Evolutionary conservation across 2,329 filamentous ascomycete genomes (phyloP).

Genomic region (Mycosphaerella sp.): DNA sequence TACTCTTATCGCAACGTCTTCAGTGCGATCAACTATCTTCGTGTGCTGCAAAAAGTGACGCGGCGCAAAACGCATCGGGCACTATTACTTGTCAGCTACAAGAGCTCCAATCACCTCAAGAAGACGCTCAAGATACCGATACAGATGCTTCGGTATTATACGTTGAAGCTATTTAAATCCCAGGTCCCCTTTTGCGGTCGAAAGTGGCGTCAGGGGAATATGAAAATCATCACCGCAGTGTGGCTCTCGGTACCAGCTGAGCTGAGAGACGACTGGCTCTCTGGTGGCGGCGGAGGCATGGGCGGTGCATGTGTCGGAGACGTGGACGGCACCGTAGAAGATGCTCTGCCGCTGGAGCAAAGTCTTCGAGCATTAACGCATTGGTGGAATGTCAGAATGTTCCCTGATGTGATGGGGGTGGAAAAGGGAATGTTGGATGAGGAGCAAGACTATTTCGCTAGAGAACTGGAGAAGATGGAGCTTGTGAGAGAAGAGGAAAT

Average conservation of each 20-base stretch:
- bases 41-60: conserved; percentile 95
- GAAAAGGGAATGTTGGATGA: conserved; percentile 36
- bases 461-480: conserved; percentile 48
- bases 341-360: conserved; percentile 86
- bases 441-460: conserved; percentile 45
- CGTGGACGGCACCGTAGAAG: conserved; percentile 88
- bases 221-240: conserved; percentile 96
- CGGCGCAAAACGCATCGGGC: conserved; percentile 94
- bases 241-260: conserved; percentile 92
- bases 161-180: conserved; percentile 95
- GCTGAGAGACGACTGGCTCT: conserved; percentile 89
- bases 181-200: conserved; percentile 97
- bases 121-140: conserved; percentile 90
- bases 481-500: conserved; percentile 25
- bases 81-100: conserved; percentile 89
- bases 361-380: conserved; percentile 82
- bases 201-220: conserved; percentile 97
- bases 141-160: conserved; percentile 80
- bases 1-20: conserved; percentile 96
- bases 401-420: conserved; percentile 67
- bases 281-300: conserved; percentile 55
- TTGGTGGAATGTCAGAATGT: conserved; percentile 84
- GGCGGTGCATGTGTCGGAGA: conserved; percentile 46
- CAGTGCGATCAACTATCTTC: conserved; percentile 87
- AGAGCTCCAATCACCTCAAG: conserved; percentile 83